Evolutionary conservation across 352 stramenopile genomes (phyloP), one percentile per base, ranked within the genome.

Genomic region (Globisporangium nodosum): DNA sequence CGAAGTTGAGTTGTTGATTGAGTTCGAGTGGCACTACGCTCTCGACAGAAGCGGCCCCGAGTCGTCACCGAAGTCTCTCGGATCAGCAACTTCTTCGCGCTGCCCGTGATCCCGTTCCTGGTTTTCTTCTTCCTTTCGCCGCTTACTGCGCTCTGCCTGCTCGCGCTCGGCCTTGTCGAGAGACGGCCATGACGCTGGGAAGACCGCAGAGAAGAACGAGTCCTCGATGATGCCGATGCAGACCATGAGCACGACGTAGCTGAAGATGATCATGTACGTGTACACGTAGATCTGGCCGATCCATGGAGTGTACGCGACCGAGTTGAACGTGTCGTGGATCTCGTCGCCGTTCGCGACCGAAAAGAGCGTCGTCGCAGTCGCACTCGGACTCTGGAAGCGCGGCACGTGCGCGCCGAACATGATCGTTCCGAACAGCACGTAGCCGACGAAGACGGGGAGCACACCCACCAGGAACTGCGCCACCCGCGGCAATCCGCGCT

Each of bases 201-300:
- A 90, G 21, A 87, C 78, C 35, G 83, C 78, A 6, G 83, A 85
- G 69, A 96, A 96, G 66, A 94, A 96, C 20, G 85, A 78, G 61
- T 96, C 83, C 65, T 96, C 87, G 50, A 94, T 91, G 52, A 96
- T 90, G 18, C 81, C 81, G 61, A 96, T 94, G 69, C 85, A 94
- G 12, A 95, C 85, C 79, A 94, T 95, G 30, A 95, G 69, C 54
- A 95, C 85, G 13, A 92, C 81, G 68, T 95, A 95, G 60, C 87
- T 94, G 64, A 95, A 96, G 9, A 95, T 70, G 30, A 91, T 84
- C 54, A 95, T 79, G 77, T 93, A 95, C 50, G 60, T 78, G 70
- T 94, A 93, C 18, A 94, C 67, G 68, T 95, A 96, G 46, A 95
- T 69, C 69, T 92, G 82, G 5, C 82, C 82, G 47, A 90, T 74